Evolutionary conservation across 371 early-diverging fungal genomes (phyloP).

Genomic region (Mucor saturninus): DNA sequence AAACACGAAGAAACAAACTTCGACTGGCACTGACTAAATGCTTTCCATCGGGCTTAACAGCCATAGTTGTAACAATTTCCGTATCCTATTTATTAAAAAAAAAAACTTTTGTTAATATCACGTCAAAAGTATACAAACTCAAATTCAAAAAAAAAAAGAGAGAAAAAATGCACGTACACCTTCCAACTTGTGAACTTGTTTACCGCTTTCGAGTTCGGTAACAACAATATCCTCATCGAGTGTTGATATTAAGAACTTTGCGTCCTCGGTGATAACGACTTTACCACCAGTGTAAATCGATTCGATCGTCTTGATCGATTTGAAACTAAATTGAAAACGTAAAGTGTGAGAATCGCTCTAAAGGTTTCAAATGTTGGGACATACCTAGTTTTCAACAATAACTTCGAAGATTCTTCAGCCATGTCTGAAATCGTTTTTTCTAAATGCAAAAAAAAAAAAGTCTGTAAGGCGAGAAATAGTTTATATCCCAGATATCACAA

Average conservation of each 20-base stretch:
- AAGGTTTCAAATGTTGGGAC: not conserved
- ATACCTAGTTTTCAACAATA: slow-evolving; percentile 33
- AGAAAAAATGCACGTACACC: slow-evolving; percentile 55
- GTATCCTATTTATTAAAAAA: slow-evolving; percentile 62
- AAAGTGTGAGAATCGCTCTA: not conserved
- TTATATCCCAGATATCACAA: not conserved
- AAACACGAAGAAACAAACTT: slow-evolving; percentile 77
- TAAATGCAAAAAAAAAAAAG: not conserved
- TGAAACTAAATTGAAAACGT: slow-evolving; percentile 58
- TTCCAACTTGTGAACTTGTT: slow-evolving; percentile 65
- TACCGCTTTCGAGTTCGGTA: slow-evolving; percentile 75
- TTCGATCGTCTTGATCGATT: slow-evolving; percentile 79
- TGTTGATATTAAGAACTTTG: slow-evolving; percentile 74
- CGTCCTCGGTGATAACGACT: slow-evolving; percentile 74
- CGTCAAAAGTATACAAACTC: no score
- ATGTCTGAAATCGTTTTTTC: slow-evolving; percentile 11
- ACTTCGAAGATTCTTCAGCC: slow-evolving; percentile 36
- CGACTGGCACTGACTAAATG: slow-evolving; percentile 83
- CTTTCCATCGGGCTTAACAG: slow-evolving; percentile 79
- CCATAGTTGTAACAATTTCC: slow-evolving; percentile 88
- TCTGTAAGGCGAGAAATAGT: not conserved
- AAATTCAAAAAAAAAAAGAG: not conserved
- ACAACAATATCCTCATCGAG: slow-evolving; percentile 86
- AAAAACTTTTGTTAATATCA: no score
- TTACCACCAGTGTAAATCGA: slow-evolving; percentile 95